Percentiles rank a stretch among this genome's conserved stretches.
These are phyloP conservation scores for Verticillium nonalfalfae DNA, from an alignment of 2,329 filamentous ascomycete species.

Conservation along the genomic window DNA sequence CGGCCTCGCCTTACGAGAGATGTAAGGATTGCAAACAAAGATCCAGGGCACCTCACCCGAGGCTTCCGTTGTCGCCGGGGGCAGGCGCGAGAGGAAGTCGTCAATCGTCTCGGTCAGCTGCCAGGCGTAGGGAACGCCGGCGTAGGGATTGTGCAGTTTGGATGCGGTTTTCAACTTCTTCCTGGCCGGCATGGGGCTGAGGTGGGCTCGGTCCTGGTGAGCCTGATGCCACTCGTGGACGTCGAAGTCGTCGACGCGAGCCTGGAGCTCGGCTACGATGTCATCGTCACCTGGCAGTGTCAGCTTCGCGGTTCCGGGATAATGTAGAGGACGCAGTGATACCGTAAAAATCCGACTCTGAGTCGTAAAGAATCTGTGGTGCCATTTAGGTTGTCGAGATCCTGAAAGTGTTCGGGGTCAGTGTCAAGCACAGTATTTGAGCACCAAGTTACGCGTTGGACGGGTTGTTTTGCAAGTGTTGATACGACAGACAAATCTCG, in stretches of 20 bases:
- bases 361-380: slow-evolving; percentile 10
- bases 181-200: slow-evolving; percentile 10
- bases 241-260: slow-evolving; percentile 45
- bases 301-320: background rate
- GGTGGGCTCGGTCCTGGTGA: slow-evolving; percentile 1
- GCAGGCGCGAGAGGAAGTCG: slow-evolving; percentile 62
- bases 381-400: background rate
- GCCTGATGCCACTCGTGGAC: slow-evolving; percentile 39
- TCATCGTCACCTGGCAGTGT: slow-evolving; percentile 45
- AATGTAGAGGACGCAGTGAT: slow-evolving; percentile 3
- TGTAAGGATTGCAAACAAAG: slow-evolving; percentile 61
- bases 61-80: slow-evolving; percentile 54
- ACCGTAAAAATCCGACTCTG: slow-evolving; percentile 17
- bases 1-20: slow-evolving; percentile 25
- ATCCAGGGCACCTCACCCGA: slow-evolving; percentile 57
- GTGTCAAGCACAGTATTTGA: too few relatives aligned
- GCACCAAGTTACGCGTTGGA: too few relatives aligned
- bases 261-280: slow-evolving; percentile 37
- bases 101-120: slow-evolving; percentile 58
- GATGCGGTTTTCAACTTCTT: background rate
- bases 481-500: too few relatives aligned
- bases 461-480: too few relatives aligned
- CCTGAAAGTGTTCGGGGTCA: background rate
- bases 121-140: slow-evolving; percentile 48
- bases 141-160: slow-evolving; percentile 52